Percentiles rank a stretch among this genome's conserved stretches.
Conservation (phyloP, 352 stramenopile genomes). For the Pythium guiyangense region DNA sequence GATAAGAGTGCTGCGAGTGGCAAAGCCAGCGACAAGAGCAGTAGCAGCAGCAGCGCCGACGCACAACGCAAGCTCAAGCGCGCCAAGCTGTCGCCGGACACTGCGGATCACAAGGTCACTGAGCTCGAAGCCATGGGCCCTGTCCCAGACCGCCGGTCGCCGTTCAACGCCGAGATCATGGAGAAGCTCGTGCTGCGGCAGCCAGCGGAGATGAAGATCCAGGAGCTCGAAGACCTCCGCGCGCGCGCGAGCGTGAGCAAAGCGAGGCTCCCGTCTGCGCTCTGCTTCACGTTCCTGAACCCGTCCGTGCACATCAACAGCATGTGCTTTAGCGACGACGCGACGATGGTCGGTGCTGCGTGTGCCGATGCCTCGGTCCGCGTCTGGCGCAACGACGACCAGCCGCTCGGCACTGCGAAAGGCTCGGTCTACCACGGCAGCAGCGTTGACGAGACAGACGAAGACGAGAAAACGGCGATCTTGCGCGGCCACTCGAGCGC, state of each 20-base stretch:
- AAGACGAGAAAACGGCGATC: constrained; percentile 66
- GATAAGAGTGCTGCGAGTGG: constrained; percentile 27
- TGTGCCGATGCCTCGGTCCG: constrained; percentile 74
- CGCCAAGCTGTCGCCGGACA: constrained; percentile 33
- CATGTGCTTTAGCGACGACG: constrained; percentile 76
- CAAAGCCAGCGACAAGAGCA: constrained; percentile 16
- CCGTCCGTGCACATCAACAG: constrained; percentile 77
- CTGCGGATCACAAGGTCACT: constrained; percentile 38
- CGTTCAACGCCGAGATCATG: constrained; percentile 68
- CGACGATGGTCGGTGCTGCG: constrained; percentile 67
- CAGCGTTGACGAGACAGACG: constrained; percentile 39
- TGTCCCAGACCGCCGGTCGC: constrained; percentile 58
- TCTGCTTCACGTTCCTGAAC: constrained; percentile 82
- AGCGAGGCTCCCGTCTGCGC: constrained; percentile 45
- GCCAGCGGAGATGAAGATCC: constrained; percentile 53
- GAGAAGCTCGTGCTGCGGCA: constrained; percentile 80
- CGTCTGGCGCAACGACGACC: constrained; percentile 80
- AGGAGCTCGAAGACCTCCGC: constrained; percentile 61
- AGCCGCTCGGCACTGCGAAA: constrained; percentile 61
- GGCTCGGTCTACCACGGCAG: constrained; percentile 55
- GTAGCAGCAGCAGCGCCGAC: constrained; percentile 13
- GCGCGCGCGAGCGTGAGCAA: constrained; percentile 50
- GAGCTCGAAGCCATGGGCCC: constrained; percentile 54
- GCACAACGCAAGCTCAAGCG: constrained; percentile 61
- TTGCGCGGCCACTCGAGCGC: constrained; percentile 71